Conservation (phyloP, 2,329 filamentous ascomycete genomes). For the Epichloe baconii region DNA sequence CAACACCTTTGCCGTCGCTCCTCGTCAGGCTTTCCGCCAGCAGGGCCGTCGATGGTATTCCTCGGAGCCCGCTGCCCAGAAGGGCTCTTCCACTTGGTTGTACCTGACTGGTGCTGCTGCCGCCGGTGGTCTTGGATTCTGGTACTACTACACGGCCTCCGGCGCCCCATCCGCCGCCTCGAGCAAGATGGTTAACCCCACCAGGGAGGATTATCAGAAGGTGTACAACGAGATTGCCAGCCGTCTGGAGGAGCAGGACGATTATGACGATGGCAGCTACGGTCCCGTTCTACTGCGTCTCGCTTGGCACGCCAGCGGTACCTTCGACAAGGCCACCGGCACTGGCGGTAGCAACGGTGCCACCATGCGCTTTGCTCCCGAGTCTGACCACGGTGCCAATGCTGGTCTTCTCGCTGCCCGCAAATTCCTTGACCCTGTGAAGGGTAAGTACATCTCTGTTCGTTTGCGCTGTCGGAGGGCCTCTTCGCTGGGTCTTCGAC, state of each 20-base stretch:
- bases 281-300: slow-evolving; percentile 82
- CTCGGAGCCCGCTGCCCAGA: slow-evolving; percentile 44
- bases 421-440: slow-evolving; percentile 86
- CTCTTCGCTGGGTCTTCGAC: too few relatives aligned
- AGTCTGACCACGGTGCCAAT: slow-evolving; percentile 85
- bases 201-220: slow-evolving; percentile 82
- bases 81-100: slow-evolving; percentile 35
- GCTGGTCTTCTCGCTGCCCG: slow-evolving; percentile 76
- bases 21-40: slow-evolving; percentile 58
- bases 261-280: slow-evolving; percentile 95
- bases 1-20: slow-evolving; percentile 44
- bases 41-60: slow-evolving; percentile 70
- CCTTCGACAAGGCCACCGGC: slow-evolving; percentile 74
- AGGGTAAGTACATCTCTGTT: slow-evolving; percentile 39
- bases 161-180: slow-evolving; percentile 32
- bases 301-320: slow-evolving; percentile 89
- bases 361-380: slow-evolving; percentile 90
- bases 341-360: slow-evolving; percentile 94
- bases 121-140: slow-evolving; percentile 51
- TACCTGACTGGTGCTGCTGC: slow-evolving; percentile 46
- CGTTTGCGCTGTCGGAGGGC: too few relatives aligned
- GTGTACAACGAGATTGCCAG: slow-evolving; percentile 81
- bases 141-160: slow-evolving; percentile 50
- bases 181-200: slow-evolving; percentile 54
- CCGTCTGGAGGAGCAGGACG: slow-evolving; percentile 73